These are phyloP conservation scores for Echites panduratus DNA, from an alignment of 257 asterid genomes.

Conservation along the genomic window DNA sequence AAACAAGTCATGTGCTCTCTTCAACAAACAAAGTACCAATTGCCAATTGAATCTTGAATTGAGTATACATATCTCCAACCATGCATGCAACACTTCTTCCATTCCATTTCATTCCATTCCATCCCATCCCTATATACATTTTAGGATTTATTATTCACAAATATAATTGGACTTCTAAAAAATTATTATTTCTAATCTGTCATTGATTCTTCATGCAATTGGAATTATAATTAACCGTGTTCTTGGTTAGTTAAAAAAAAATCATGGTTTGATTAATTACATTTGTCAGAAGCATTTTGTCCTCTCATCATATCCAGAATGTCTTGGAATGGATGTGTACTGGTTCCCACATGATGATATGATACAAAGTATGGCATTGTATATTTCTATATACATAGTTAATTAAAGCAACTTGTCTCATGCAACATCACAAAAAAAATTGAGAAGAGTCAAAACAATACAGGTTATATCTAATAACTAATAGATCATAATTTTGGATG, in stretches of 20 bases:
- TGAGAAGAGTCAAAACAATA: too few relatives aligned
- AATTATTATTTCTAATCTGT: neutral
- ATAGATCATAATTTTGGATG: too few relatives aligned
- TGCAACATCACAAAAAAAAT: too few relatives aligned
- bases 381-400: too few relatives aligned
- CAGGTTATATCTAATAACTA: too few relatives aligned
- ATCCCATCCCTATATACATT: too few relatives aligned
- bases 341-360: conserved; percentile 26
- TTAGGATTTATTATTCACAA: neutral
- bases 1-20: conserved; percentile 40
- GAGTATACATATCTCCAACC: conserved; percentile 9
- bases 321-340: conserved; percentile 32
- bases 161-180: neutral
- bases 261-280: neutral
- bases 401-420: too few relatives aligned
- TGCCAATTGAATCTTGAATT: conserved; percentile 6
- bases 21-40: conserved; percentile 2
- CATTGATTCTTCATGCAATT: conserved; percentile 3
- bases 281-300: conserved; percentile 15
- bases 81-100: too few relatives aligned
- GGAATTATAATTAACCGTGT: neutral
- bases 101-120: too few relatives aligned
- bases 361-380: conserved; percentile 9
- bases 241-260: neutral
- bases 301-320: conserved; percentile 38